Base-by-base conservation (phyloP, 345 rosid genomes). In the Lepidium africanum region DNA sequence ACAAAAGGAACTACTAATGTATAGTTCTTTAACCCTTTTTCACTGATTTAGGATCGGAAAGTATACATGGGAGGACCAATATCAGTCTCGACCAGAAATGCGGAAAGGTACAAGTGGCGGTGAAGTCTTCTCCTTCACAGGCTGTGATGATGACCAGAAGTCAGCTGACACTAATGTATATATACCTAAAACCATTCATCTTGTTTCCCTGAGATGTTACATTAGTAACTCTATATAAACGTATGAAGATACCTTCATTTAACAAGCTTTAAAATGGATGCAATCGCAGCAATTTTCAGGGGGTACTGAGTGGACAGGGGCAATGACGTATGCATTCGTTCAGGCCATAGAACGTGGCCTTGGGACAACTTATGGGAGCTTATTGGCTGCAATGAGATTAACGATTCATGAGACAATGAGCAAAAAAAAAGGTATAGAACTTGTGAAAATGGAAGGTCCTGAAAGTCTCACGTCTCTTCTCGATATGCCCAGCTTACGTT, bases 81-180 rank as follows among this genome's bases (percentile, higher is more conserved):
- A 90, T 54, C 82, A 86, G 27, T 92, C 98, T 27, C 81, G 74
- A 64, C 71, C 91, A 5, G 98, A 96, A 19, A 71, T 41, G 32
- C 82, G 96, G 96, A 93, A 90, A 82, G 97, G 97, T 40, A 90
- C 97, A 21, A 87, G 80, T 49, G 98, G 98, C 10, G 97, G 98
- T 15, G 96, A 90, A 61, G 96, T 81, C 43, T 67, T 90, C 67
- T 93, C 90, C 41, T 90, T 93, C 69, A 93, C 97, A 10, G 98
- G 96, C 49, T 90, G 97, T 41, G 97, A 87, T 46, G 98, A 93
- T 66, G 59, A 86, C 83, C 94, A 93, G 65, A 85, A 83, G 30
- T 83, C 97, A 13, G 92, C 87, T 11, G 97, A 93, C 64, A 88
- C 97, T 69, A 30, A 30, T 30, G 33, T 30, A 30, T 30, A 30